Base-by-base conservation (phyloP, 2,329 filamentous ascomycete species). In the Stachybotrys elegans region DNA sequence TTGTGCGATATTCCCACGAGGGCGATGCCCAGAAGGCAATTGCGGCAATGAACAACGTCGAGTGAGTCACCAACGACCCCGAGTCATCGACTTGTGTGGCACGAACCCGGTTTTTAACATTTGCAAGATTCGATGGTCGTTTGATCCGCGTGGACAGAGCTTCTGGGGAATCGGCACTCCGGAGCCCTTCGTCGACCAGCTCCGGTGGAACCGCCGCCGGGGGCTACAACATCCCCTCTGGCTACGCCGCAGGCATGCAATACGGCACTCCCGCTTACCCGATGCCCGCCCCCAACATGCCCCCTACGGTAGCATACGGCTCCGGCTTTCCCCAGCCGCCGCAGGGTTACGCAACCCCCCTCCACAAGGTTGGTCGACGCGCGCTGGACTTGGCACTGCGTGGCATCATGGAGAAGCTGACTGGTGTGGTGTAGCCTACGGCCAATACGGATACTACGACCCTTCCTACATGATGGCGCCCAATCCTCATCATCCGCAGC, bases 111-210 rank as follows among this genome's bases (percentile, higher is more conserved):
- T 57, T 55, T 45, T n/a, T 40, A n/a, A 25, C 20, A 20, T 29
- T 31, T 19, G 13, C n/a, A 45, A 95, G 91, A 59, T 95, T 97
- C 67, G 91, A 97, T 68, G 92, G 92, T 52, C 88, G 92, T 57
- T 83, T 81, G 53, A 96, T 98, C 65, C 90, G 92, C 56, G 92
- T 98, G 53, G 92, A 97, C 72, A 95, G 91, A 69, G 93, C 91
- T 49, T 91, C 89, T 46, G 91, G 96, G 12, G 62, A 57, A 48
- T 56, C 50, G 42, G 49, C 49, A 16, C 55, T 17, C 21, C 6
- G 34, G 63, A 23, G 63, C 61, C 42, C 52, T 57, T 27, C 50
- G 68, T 39, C n/a, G n/a, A n/a, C n/a, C n/a, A 68, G 71, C 47
- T 75, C 73, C 55, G 34, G 34, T 20, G 34, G 29, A 32, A 16